Conservation (phyloP, 208 protist species). For the Trypanosoma theileri region DNA sequence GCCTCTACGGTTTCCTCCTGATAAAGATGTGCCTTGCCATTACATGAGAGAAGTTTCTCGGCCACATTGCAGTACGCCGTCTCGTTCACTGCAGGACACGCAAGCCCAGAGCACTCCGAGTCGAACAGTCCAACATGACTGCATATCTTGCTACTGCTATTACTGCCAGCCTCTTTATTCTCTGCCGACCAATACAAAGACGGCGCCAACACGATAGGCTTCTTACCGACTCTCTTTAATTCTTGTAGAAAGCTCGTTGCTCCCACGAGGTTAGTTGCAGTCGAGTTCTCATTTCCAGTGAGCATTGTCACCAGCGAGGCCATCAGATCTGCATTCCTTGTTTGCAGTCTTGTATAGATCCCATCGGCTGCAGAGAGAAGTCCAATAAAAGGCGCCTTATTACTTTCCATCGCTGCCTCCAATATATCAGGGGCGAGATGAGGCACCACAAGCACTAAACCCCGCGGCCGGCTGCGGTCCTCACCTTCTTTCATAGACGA, state of each 20-base stretch:
- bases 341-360: slow-evolving; percentile 29
- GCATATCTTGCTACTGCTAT: slow-evolving; percentile 13
- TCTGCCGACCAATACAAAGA: slow-evolving; percentile 43
- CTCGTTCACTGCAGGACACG: slow-evolving; percentile 28
- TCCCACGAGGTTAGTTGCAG: slow-evolving; percentile 34
- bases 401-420: slow-evolving; percentile 43
- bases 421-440: slow-evolving; percentile 37
- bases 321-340: slow-evolving; percentile 9
- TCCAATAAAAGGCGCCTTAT: slow-evolving; percentile 66
- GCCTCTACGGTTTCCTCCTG: slow-evolving; percentile 41
- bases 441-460: slow-evolving; percentile 52
- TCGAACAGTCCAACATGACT: slow-evolving; percentile 53
- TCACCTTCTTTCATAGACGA: slow-evolving; percentile 36
- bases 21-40: slow-evolving; percentile 48
- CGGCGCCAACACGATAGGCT: slow-evolving; percentile 47
- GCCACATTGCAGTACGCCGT: slow-evolving; percentile 60
- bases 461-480: slow-evolving; percentile 19
- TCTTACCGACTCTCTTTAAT: slow-evolving; percentile 40
- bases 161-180: slow-evolving; percentile 3
- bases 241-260: slow-evolving; percentile 43
- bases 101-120: slow-evolving; percentile 46
- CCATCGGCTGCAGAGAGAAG: slow-evolving; percentile 44
- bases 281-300: slow-evolving; percentile 35
- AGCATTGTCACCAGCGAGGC: slow-evolving; percentile 52
- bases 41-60: slow-evolving; percentile 56